These are phyloP conservation scores for Ustilago esculenta DNA, from an alignment of 1,284 basidiomycete species.

Conservation along the genomic window DNA sequence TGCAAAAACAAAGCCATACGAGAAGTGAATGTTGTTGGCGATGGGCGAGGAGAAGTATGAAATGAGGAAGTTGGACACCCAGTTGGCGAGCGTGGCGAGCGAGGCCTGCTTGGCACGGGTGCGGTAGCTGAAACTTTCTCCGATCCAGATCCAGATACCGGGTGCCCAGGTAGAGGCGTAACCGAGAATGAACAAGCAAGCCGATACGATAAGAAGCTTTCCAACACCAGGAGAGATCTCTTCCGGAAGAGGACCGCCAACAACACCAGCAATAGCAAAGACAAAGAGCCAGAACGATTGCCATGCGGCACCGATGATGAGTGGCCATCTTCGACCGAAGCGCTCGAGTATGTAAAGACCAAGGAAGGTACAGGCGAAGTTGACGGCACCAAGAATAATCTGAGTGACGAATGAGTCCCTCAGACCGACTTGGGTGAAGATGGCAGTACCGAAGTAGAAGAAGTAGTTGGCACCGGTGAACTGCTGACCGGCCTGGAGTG, in stretches of 20 bases:
- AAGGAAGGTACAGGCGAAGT: slow-evolving; percentile 73
- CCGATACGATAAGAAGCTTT: slow-evolving; percentile 78
- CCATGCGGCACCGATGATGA: slow-evolving; percentile 71
- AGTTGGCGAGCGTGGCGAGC: slow-evolving; percentile 76
- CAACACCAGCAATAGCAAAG: slow-evolving; percentile 79
- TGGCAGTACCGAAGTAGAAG: slow-evolving; percentile 71
- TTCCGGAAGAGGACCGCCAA: slow-evolving; percentile 70
- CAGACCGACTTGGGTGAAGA: slow-evolving; percentile 77
- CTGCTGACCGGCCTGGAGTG: slow-evolving; percentile 78
- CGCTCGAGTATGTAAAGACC: slow-evolving; percentile 73
- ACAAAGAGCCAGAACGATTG: slow-evolving; percentile 80
- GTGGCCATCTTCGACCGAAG: slow-evolving; percentile 71
- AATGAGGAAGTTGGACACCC: slow-evolving; percentile 78
- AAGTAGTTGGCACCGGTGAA: slow-evolving; percentile 75
- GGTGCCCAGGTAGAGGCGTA: slow-evolving; percentile 78
- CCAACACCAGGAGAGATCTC: slow-evolving; percentile 67
- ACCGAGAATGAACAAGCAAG: slow-evolving; percentile 80
- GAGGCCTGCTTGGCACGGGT: slow-evolving; percentile 81
- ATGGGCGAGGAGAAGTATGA: slow-evolving; percentile 73
- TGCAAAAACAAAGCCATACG: slow-evolving; percentile 80
- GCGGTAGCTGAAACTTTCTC: slow-evolving; percentile 78
- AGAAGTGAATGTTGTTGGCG: slow-evolving; percentile 68
- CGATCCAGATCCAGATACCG: slow-evolving; percentile 64
- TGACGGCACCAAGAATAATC: slow-evolving; percentile 73
- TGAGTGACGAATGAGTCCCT: slow-evolving; percentile 73